Percentiles rank a stretch among this genome's conserved stretches.
phyloP scores from a whole-genome alignment of 345 rosid genomes.

The Raphanus sativus region DNA sequence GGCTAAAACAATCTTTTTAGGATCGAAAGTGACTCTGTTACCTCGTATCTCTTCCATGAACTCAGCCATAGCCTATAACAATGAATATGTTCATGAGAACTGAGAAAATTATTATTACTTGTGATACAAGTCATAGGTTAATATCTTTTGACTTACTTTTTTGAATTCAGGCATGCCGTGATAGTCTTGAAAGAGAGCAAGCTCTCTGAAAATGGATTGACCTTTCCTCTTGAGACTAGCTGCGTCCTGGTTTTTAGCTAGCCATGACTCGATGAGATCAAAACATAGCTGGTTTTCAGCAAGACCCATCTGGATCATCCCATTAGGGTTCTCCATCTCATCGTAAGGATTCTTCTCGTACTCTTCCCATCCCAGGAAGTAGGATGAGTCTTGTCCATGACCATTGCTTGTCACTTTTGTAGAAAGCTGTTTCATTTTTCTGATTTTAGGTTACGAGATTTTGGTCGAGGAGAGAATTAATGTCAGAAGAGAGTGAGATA shows the following conservation, averaged over 20 bases:
- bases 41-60: slow-evolving; percentile 83
- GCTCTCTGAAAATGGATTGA: not conserved
- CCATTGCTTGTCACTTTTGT: not conserved
- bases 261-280: not conserved
- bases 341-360: not conserved
- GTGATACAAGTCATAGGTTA: not conserved
- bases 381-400: not conserved
- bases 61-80: slow-evolving; percentile 61
- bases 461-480: slow-evolving; percentile 1
- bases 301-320: slow-evolving; percentile 1
- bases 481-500: slow-evolving; percentile 17
- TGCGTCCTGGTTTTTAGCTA: not conserved
- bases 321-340: not conserved
- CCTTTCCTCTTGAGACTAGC: slow-evolving; percentile 1
- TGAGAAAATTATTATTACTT: not conserved
- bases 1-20: slow-evolving; percentile 57
- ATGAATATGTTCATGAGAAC: slow-evolving; percentile 1
- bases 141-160: not conserved
- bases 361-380: not conserved
- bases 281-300: not conserved
- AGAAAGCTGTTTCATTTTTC: slow-evolving; percentile 25
- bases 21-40: slow-evolving; percentile 61
- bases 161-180: not conserved
- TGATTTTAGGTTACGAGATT: not conserved
- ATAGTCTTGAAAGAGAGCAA: not conserved